Conservation (phyloP, 169 alveolate genomes). For the Besnoitia besnoiti region DNA sequence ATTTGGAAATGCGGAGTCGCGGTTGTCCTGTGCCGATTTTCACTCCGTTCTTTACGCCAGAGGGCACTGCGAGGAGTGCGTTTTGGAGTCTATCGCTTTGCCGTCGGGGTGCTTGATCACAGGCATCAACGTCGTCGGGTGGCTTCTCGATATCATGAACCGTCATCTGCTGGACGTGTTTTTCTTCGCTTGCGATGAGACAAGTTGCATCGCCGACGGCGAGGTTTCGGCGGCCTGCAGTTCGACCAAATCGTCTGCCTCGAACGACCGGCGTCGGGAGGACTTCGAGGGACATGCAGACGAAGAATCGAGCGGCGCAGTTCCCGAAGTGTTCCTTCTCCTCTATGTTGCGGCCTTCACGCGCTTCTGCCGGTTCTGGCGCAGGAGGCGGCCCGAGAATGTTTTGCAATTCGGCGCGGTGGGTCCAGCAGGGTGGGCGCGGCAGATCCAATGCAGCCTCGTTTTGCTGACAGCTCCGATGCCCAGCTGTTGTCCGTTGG, state of each 20-base stretch:
- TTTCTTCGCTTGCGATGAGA: neutral
- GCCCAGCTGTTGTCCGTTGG: too few relatives aligned
- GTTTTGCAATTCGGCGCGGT: constrained; percentile 17
- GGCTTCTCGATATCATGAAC: constrained; percentile 26
- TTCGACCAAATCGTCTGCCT: neutral
- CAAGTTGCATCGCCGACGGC: neutral
- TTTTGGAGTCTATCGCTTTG: too few relatives aligned
- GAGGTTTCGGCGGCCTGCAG: neutral
- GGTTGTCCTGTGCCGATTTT: too few relatives aligned
- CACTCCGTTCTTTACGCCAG: too few relatives aligned
- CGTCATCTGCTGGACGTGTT: constrained; percentile 14
- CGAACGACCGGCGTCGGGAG: neutral
- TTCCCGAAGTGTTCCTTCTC: neutral
- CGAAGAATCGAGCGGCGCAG: neutral
- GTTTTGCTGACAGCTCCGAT: too few relatives aligned
- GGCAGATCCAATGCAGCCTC: too few relatives aligned
- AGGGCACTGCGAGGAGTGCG: too few relatives aligned
- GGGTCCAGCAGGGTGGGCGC: neutral
- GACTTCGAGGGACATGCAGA: neutral
- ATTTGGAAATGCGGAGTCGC: too few relatives aligned
- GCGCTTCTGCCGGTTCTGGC: constrained; percentile 12
- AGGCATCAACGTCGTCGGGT: constrained; percentile 27
- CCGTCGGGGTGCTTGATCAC: neutral
- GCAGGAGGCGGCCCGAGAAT: constrained; percentile 15
- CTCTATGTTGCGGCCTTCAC: constrained; percentile 13